These are phyloP conservation scores for Dipodascus albidus DNA, from an alignment of 805 yeast genomes.

Conservation along the genomic window DNA sequence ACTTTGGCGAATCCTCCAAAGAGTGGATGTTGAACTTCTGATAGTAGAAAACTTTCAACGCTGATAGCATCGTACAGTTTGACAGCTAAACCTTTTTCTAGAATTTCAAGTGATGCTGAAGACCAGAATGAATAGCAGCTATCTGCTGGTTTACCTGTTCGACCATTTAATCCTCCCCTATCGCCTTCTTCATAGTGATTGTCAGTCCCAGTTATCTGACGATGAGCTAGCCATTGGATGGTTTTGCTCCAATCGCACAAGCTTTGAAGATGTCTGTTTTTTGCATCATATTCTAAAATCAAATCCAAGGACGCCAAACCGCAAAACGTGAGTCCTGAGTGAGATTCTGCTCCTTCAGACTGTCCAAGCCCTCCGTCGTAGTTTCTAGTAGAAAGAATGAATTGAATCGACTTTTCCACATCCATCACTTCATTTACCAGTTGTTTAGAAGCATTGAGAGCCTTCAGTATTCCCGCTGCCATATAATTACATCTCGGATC, in stretches of 20 bases:
- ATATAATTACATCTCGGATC: slow-evolving; percentile 69
- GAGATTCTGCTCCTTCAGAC: slow-evolving; percentile 46
- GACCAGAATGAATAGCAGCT: slow-evolving; percentile 88
- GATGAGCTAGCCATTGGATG: slow-evolving; percentile 1
- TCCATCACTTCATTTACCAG: slow-evolving; percentile 26
- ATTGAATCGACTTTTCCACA: slow-evolving; percentile 27
- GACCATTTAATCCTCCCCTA: slow-evolving; percentile 75
- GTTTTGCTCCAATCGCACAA: slow-evolving; percentile 8
- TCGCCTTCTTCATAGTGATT: slow-evolving; percentile 26
- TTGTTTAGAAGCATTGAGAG: slow-evolving; percentile 1
- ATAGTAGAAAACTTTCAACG: slow-evolving; percentile 32
- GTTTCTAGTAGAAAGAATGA: slow-evolving; percentile 27
- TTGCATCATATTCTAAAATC: slow-evolving; percentile 14
- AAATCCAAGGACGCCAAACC: slow-evolving; percentile 53
- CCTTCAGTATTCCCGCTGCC: slow-evolving; percentile 42
- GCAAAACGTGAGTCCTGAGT: slow-evolving; percentile 82
- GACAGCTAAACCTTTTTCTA: slow-evolving; percentile 28
- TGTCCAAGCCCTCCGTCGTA: slow-evolving; percentile 69
- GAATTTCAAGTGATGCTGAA: slow-evolving; percentile 39
- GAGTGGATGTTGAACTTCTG: slow-evolving; percentile 45
- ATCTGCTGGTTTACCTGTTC: slow-evolving; percentile 75
- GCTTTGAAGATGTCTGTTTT: neutral
- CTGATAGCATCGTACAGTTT: slow-evolving; percentile 4
- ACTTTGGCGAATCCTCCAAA: slow-evolving; percentile 73
- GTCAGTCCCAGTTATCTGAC: slow-evolving; percentile 21